Evolutionary conservation across 2,329 filamentous ascomycete genomes (phyloP).

Genomic region (Nigrospora sphaerica): DNA sequence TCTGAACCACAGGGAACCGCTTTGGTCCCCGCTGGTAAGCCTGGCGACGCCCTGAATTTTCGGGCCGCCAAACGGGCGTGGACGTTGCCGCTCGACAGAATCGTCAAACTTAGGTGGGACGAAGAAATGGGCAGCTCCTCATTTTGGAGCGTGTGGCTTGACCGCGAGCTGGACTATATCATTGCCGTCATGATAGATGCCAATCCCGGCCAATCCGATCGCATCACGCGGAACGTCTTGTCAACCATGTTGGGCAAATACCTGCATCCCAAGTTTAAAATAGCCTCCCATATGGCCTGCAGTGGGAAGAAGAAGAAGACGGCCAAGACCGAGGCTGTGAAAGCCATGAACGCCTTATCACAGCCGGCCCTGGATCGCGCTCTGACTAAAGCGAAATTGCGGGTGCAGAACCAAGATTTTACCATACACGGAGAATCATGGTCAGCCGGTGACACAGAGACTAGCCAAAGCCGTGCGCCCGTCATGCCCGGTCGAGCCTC

Average conservation of each 20-base stretch:
- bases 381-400: not conserved
- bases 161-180: not conserved
- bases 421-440: not conserved
- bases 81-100: not conserved
- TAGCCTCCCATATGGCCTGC: too few species aligned
- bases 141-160: not conserved
- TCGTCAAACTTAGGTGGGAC: not conserved
- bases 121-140: not conserved
- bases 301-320: not conserved
- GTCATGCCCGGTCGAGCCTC: too few species aligned
- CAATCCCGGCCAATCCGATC: not conserved
- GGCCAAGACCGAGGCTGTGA: not conserved
- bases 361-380: not conserved
- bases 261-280: too few species aligned
- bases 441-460: too few species aligned
- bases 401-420: not conserved
- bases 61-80: not conserved
- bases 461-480: too few species aligned
- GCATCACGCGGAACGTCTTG: not conserved
- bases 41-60: not conserved
- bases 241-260: not conserved
- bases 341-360: not conserved
- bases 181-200: not conserved
- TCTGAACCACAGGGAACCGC: not conserved
- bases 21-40: not conserved